Base-by-base conservation (phyloP, 1,284 basidiomycete species). In the Acaromyces ingoldii region DNA sequence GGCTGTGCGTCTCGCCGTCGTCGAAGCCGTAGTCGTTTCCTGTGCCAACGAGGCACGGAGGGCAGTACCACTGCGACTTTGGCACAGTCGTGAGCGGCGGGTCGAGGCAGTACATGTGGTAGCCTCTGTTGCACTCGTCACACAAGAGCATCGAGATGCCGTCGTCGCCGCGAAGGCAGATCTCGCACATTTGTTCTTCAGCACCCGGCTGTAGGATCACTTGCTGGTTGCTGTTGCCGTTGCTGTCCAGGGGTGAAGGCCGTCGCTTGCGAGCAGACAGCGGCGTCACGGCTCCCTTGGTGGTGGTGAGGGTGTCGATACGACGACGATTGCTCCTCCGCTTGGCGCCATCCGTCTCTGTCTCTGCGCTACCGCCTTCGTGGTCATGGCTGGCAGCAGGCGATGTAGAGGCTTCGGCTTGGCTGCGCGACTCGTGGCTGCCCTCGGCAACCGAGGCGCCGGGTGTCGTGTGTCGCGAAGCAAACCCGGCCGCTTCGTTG, bases 1-100 rank as follows among this genome's bases (percentile, higher is more conserved):
- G 81, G 58, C 85, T 86, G 76, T 99, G 93, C 63, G 96, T 92
- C 76, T 97, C 88, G 49, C 95, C 95, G 70, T 97, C 93, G 67
- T 97, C 93, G 70, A 98, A 99, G 37, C 95, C 95, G 72, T 90
- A 99, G 77, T 97, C 95, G 53, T 90, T 89, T n/a, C 93, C 92
- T 0, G 90, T 95, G 25, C 85, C 87, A 39, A 92, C 83, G 15
- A 99, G 80, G 72, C 95, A 99, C 1, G 85, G 85, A 65, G 89
- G 88, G 76, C 95, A 99, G 76, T 86, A 97, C 93, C 95, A 99
- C 62, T 93, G 87, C 51, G 91, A 89, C 62, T 86, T 87, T 2
- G 95, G 93, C 49, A 97, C 87, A 4, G 81, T 79, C 2, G 81
- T 78, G 41, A 98, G 79, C 19, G 92, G 91, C 2, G 95, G 93